Base-by-base conservation (phyloP, 192 early-diverging fungal genomes). In the Rhizoclosmatium globosum region DNA sequence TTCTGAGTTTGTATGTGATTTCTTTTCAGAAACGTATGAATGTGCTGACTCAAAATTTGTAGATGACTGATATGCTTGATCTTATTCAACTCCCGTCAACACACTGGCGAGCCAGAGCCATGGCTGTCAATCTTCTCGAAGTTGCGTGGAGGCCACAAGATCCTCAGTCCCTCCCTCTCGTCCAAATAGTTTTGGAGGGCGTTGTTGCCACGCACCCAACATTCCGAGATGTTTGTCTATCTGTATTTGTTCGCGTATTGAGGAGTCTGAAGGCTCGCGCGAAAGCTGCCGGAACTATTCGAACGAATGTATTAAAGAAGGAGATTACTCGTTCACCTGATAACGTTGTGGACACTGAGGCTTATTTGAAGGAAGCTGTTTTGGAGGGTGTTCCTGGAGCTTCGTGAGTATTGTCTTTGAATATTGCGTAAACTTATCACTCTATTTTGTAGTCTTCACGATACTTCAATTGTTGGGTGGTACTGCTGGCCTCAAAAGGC, bases 91-190 rank as follows among this genome's bases (percentile, higher is more conserved):
- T 89, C 56, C 82, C 87, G 2, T 85, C 85, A 7, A 81, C 94
- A 0, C 95, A 95, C 44, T 95, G 96, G 95, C 89, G 94, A 13
- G 95, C 94, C 84, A 87, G 89, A 0, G 87, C 90, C 2, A 94
- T 97, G 89, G 87, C 92, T 4, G 88, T 93, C 60, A 94, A 91
- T 65, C 93, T 95, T 59, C 81, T 98, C 4, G 94, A 97, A 62
- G 79, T 93, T 31, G 82, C 92, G 21, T 82, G 93, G 69, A 84
- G 91, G 17, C 84, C 90, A 1, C 88, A 95, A 39, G 83, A 79
- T 47, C 84, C 91, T 3, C 84, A 90, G 3, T 87, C 89, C 7
- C 75, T 83, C 2, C 85, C 84, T 0, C 68, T 96, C 19, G 89
- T 88, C 0, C 71, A 81, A 43, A 91, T 94, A 48, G 83, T 89